phyloP scores from a whole-genome alignment of 2,329 filamentous ascomycete genomes.

The Huntiella omanensis region DNA sequence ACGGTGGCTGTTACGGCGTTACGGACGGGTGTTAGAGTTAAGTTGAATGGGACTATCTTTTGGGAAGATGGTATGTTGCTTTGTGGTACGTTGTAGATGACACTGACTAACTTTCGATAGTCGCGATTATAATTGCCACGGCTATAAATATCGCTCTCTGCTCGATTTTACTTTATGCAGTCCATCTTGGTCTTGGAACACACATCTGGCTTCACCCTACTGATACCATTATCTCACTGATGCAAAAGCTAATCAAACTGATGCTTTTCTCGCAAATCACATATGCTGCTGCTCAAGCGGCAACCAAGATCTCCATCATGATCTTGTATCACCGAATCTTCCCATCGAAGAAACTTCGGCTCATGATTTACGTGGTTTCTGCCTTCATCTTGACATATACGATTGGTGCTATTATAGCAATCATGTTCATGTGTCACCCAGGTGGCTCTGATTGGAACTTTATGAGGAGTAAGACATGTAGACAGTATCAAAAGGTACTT shows the following conservation, averaged over 20 bases:
- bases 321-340: conserved; percentile 20
- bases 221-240: background rate
- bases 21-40: conserved; percentile 6
- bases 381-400: conserved; percentile 13
- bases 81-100: background rate
- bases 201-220: conserved; percentile 7
- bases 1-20: conserved; percentile 3
- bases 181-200: conserved; percentile 8
- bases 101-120: background rate
- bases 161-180: conserved; percentile 1
- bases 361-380: conserved; percentile 15
- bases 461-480: conserved; percentile 13
- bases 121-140: conserved; percentile 5
- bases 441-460: conserved; percentile 16
- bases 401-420: conserved; percentile 16
- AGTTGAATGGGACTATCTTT: conserved; percentile 5
- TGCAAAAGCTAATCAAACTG: conserved; percentile 11
- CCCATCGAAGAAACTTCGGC: conserved; percentile 14
- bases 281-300: conserved; percentile 18
- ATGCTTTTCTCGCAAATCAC: conserved; percentile 16
- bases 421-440: conserved; percentile 16
- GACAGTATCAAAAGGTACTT: conserved; percentile 15
- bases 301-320: conserved; percentile 19
- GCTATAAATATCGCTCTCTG: conserved; percentile 2
- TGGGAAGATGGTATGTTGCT: conserved; percentile 9